These are phyloP conservation scores for Epichloe scottii DNA, from an alignment of 2,329 filamentous ascomycete species.

Conservation along the genomic window DNA sequence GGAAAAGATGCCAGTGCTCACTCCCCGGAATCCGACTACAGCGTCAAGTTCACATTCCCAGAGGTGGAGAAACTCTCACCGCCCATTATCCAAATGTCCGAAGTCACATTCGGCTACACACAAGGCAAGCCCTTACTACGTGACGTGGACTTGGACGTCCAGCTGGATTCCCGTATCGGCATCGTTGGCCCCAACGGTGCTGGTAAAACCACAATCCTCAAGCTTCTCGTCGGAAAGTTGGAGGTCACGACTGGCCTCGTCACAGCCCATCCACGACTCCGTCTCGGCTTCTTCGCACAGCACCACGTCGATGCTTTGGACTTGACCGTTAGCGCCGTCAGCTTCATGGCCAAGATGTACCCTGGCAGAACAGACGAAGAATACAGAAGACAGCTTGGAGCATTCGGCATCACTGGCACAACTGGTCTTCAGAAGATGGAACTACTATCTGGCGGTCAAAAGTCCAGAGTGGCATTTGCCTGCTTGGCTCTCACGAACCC, in stretches of 20 bases:
- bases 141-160: constrained; percentile 89
- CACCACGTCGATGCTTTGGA: constrained; percentile 97
- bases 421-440: constrained; percentile 95
- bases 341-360: constrained; percentile 90
- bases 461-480: constrained; percentile 96
- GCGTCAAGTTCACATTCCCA: constrained; percentile 92
- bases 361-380: constrained; percentile 90
- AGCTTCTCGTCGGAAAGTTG: constrained; percentile 85
- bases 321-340: constrained; percentile 75
- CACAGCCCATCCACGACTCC: constrained; percentile 74
- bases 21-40: constrained; percentile 91
- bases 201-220: constrained; percentile 96
- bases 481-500: constrained; percentile 87
- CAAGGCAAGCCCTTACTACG: constrained; percentile 66
- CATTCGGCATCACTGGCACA: constrained; percentile 82
- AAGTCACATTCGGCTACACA: constrained; percentile 80
- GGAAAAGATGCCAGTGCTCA: constrained; percentile 88
- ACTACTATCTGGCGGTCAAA: constrained; percentile 89
- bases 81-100: constrained; percentile 94
- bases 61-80: constrained; percentile 96
- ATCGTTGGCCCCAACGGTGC: constrained; percentile 99
- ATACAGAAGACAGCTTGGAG: constrained; percentile 87
- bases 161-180: constrained; percentile 94
- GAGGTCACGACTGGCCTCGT: constrained; percentile 68
- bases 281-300: constrained; percentile 94